Conservation (phyloP, 805 yeast species). For the Candida anglica region DNA sequence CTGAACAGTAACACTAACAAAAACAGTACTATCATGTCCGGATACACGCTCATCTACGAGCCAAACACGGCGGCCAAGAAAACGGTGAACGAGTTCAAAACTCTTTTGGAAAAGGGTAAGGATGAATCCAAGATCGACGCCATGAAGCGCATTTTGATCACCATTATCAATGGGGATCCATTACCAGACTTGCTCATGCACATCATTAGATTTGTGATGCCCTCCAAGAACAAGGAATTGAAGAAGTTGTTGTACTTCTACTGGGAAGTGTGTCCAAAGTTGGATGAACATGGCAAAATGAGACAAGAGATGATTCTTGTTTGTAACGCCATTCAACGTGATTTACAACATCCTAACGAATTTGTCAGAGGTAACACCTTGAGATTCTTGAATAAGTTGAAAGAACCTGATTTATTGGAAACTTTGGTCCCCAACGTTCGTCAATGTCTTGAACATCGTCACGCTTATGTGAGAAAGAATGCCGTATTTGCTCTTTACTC, state of each 20-base stretch:
- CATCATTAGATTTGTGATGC: slow-evolving; percentile 95
- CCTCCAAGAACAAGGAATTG: slow-evolving; percentile 83
- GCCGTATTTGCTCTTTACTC: slow-evolving; percentile 90
- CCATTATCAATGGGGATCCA: slow-evolving; percentile 89
- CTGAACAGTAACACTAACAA: no score
- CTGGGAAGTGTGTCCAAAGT: slow-evolving; percentile 97
- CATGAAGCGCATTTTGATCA: slow-evolving; percentile 81
- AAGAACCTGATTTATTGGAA: slow-evolving; percentile 90
- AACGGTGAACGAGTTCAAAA: slow-evolving; percentile 68
- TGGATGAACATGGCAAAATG: slow-evolving; percentile 82
- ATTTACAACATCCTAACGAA: slow-evolving; percentile 96
- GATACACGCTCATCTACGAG: slow-evolving; percentile 80
- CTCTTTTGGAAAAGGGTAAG: slow-evolving; percentile 78
- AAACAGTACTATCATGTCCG: no score
- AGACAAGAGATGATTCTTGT: slow-evolving; percentile 98
- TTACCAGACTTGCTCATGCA: slow-evolving; percentile 94
- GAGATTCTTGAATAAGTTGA: slow-evolving; percentile 84
- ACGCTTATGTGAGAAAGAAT: slow-evolving; percentile 95
- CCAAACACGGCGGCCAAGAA: slow-evolving; percentile 62
- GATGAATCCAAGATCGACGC: slow-evolving; percentile 86
- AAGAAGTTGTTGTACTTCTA: slow-evolving; percentile 90
- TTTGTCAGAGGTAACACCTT: slow-evolving; percentile 93
- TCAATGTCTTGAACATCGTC: slow-evolving; percentile 90
- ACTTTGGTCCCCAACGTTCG: slow-evolving; percentile 92
- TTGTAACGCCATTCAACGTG: slow-evolving; percentile 96